These are phyloP conservation scores for Gentiana dahurica DNA, from an alignment of 257 asterid genomes.

Conservation along the genomic window DNA sequence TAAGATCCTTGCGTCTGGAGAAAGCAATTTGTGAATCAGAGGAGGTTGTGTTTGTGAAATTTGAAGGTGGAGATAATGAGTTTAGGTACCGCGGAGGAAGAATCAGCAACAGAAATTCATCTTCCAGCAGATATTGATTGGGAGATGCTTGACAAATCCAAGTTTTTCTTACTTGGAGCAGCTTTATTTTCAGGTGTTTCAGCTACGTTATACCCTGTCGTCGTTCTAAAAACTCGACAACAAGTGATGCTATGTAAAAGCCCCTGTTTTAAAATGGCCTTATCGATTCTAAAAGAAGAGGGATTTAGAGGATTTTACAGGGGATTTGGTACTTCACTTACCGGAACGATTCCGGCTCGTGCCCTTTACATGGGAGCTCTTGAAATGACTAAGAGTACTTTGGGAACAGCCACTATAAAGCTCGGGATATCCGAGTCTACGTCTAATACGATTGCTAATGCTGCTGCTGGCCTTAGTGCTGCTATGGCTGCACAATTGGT, in stretches of 20 bases:
- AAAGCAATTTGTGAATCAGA: conserved; percentile 1
- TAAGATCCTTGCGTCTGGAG: neutral
- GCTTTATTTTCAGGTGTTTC: conserved; percentile 90
- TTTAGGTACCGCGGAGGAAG: conserved; percentile 63
- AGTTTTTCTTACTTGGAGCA: conserved; percentile 76
- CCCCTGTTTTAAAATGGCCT: conserved; percentile 34
- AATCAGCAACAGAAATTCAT: conserved; percentile 70
- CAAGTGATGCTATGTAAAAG: conserved; percentile 51
- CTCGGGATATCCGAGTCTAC: conserved; percentile 49
- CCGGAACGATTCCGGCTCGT: conserved; percentile 75
- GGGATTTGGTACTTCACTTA: conserved; percentile 68
- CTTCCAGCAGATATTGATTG: conserved; percentile 77
- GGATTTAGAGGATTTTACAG: conserved; percentile 61
- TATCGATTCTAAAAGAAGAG: conserved; percentile 40
- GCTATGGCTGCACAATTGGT: conserved; percentile 64
- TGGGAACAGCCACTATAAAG: conserved; percentile 36
- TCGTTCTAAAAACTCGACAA: conserved; percentile 77
- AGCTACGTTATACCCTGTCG: conserved; percentile 61
- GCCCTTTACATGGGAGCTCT: conserved; percentile 69
- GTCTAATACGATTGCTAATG: conserved; percentile 52
- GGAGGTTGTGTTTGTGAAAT: conserved; percentile 3
- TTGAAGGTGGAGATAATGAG: conserved; percentile 80
- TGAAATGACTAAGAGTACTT: conserved; percentile 69
- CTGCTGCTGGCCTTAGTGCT: conserved; percentile 68
- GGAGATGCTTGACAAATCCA: neutral